Evolutionary conservation across 2,329 filamentous ascomycete genomes (phyloP), one percentile per base, ranked within the genome.

Genomic region (Ophiostoma populinum): DNA sequence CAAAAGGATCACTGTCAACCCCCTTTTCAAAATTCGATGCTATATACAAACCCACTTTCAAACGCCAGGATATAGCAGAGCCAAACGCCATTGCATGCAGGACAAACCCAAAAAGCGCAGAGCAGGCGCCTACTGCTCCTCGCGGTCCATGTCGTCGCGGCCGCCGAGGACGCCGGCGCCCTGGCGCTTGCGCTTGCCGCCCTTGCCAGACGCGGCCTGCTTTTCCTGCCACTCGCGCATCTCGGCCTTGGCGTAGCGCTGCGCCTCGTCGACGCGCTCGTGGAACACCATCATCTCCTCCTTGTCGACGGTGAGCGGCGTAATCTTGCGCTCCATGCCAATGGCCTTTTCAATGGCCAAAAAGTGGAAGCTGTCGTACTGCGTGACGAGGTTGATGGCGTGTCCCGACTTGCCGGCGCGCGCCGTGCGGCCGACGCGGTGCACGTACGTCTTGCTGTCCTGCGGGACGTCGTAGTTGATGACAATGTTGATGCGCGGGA

Each of bases 381-480:
- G 85, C 1, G 81, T 92, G 5, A 90, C 76, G 7, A 94, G 58
- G 35, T 66, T 81, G 31, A 93, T 67, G 7, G 85, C 83, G 28
- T 81, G 70, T 33, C 86, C 86, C 2, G 75, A 76, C 52, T 86
- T 86, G 20, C 85, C 85, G 0, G 85, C 85, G 55, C 85, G 72
- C 0, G 85, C 85, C 1, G 85, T 93, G 45, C 85, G 77, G 15
- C 85, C 85, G 1, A 93, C 83, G 35, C 85, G 70, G 55, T 93
- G 85, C 21, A 93, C 79, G 47, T 92, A 92, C 0, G 85, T 93
- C 56, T 92, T 92, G 47, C 72, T 80, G 55, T 92, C 82, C 19
- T 74, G 69, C 0, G 85, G 82, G 3, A 93, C 58, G 48, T 93
- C 85, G 45, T 76, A 80, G 56, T 93, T 93, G 44, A 93, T 54